Evolutionary conservation across 257 asterid genomes (phyloP).

Genomic region (Solanum piurae): DNA sequence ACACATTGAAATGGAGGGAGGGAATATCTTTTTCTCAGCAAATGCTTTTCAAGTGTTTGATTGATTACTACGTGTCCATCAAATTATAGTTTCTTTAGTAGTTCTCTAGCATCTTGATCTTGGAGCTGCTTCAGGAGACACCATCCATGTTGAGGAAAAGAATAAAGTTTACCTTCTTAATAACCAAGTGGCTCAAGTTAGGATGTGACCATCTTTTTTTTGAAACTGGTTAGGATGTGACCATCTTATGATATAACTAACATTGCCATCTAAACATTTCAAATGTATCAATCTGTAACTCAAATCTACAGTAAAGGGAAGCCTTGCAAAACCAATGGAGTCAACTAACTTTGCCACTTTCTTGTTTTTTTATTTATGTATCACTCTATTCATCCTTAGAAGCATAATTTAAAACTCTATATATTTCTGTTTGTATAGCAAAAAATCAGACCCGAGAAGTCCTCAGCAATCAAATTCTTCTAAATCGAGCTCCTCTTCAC

Average conservation of each 20-base stretch:
- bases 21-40: background rate
- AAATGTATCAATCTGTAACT: background rate
- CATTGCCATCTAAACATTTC: background rate
- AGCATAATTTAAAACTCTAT: background rate
- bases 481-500: conserved; percentile 25
- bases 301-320: background rate
- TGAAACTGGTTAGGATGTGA: background rate
- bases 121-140: background rate
- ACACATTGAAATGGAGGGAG: background rate
- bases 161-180: background rate
- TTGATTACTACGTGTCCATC: background rate
- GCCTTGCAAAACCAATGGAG: background rate
- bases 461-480: conserved; percentile 27
- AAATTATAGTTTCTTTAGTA: background rate
- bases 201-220: background rate
- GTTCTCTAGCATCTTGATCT: background rate
- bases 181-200: background rate
- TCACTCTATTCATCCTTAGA: background rate
- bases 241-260: background rate
- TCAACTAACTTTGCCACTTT: background rate
- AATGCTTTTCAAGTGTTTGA: background rate
- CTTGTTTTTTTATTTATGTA: background rate
- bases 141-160: background rate
- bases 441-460: conserved; percentile 5
- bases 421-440: conserved; percentile 21